Evolutionary conservation across 2,329 filamentous ascomycete species (phyloP), one percentile per base, ranked within the genome.

Genomic region (Penicillium fuscoglaucum): DNA sequence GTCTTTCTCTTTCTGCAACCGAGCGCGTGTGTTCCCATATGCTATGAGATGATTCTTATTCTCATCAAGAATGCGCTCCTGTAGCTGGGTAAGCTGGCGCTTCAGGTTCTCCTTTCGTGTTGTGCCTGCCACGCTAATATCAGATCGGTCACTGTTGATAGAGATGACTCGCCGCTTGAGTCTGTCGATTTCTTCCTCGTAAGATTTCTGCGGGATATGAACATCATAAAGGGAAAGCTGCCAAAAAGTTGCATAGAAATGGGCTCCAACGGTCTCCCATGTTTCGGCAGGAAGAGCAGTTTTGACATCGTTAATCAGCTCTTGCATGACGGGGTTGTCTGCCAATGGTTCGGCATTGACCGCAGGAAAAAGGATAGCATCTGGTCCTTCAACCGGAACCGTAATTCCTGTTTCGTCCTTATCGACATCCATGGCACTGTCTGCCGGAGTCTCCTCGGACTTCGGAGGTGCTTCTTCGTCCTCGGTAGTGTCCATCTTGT

Each of bases 231-330:
- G 83, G 29, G 91, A 88, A 13, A 97, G 81, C 51, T 93, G 88
- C 95, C 95, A 99, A 76, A 99, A 99, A 0, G 90, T 90, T 44
- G 90, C 86, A 69, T 91, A 97, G 72, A 97, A 93, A 31, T 90
- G 87, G 0, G 91, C 82, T 44, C 87, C 92, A 52, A 97, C 83
- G 50, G 84, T 85, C 12, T 84, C 79, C 82, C 88, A 91, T 6
- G 87, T 83, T 8, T 85, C 82, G 2, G 83, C 75, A 0, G 89
- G 84, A 12, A 91, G 72, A 0, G 84, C 78, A 6, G 79, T 77
- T 59, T 84, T 83, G 19, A 96, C 83, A 31, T 86, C 82, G 9
- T 89, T 84, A 57, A 93, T 88, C 19, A 97, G 79, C 6, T 87
- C 86, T 62, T 90, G 86, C 49, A 98, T 82, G 2, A 90, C 84